Evolutionary conservation across 139 green algal genomes (phyloP).

Genomic region (Chlamydomonas schloesseri): DNA sequence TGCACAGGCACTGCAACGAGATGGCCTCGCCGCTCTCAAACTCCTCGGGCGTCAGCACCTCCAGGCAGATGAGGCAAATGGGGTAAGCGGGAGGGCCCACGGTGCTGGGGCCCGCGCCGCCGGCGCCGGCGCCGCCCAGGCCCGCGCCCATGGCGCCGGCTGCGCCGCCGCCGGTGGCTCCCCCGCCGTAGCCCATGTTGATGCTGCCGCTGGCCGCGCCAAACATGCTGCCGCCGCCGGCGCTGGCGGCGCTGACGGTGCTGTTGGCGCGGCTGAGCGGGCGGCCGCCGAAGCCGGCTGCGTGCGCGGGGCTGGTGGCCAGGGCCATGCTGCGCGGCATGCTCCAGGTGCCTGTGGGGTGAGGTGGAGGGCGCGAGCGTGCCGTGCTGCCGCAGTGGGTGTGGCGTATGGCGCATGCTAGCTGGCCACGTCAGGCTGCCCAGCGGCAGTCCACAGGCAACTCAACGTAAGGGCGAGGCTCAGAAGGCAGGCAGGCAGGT

Average conservation of each 20-base stretch:
- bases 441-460: too few species aligned
- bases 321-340: constrained; percentile 31
- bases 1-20: constrained; percentile 79
- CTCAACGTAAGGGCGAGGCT: too few species aligned
- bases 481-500: too few species aligned
- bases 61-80: constrained; percentile 88
- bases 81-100: constrained; percentile 11
- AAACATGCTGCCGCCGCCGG: neutral
- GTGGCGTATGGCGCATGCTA: too few species aligned
- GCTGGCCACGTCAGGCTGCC: too few species aligned
- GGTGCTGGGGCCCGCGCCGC: neutral
- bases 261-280: constrained; percentile 4
- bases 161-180: neutral
- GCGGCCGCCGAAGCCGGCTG: neutral
- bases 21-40: constrained; percentile 82
- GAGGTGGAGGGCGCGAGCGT: too few species aligned
- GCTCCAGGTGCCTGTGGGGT: constrained; percentile 31
- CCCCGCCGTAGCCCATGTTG: neutral
- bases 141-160: too few species aligned
- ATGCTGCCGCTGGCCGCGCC: neutral
- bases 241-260: neutral
- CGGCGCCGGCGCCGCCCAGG: neutral
- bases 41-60: constrained; percentile 73
- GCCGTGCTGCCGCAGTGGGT: too few species aligned
- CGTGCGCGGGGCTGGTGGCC: constrained; percentile 11